Base-by-base conservation (phyloP, 208 protist genomes). In the Wallacemonas sp. region DNA sequence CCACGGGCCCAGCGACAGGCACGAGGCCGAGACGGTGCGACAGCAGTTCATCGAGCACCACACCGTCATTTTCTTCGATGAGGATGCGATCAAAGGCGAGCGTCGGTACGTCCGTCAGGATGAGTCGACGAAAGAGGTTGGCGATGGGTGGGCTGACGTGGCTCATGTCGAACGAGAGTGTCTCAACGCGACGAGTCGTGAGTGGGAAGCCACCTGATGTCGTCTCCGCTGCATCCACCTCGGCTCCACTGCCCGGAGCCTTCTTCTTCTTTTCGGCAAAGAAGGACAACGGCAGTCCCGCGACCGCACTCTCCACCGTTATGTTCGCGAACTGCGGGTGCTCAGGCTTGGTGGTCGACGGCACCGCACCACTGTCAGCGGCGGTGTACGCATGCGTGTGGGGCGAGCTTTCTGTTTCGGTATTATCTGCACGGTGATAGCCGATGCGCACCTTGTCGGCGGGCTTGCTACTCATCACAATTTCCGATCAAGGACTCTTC, bases 71-170 rank as follows among this genome's bases (percentile, higher is more conserved):
- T 50, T 99, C 97, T 19, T 95, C 79, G 41, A 99, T 97, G 27
- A 97, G 76, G 13, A 99, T 91, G 50, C 94, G 92, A 70, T 99
- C 98, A 65, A 99, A 99, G 1, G 98, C 98, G 65, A 99, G 91
- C 19, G 98, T 98, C 21, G 98, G 98, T 21, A 99, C 95, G 71
- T 99, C 98, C 0, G 93, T 94, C 15, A 98, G 77, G 24, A 99
- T 83, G 12, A 99, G 92, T 13, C 98, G 89, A 15, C 98, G 85
- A 54, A 99, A 88, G 34, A 99, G 93, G 70, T 99, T 99, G 13
- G 98, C 98, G 54, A 99, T 84, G 15, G 92, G 92, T 1, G 91
- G 81, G 52, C 84, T 93, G 27, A 93, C 74, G 71, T 70, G 55
- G 2, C 80, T 73, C 62, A 96, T 78, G 61, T 96, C 87, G 62